These are phyloP conservation scores for Aspergillus alliaceus DNA, from an alignment of 2,329 filamentous ascomycete genomes.

Conservation along the genomic window DNA sequence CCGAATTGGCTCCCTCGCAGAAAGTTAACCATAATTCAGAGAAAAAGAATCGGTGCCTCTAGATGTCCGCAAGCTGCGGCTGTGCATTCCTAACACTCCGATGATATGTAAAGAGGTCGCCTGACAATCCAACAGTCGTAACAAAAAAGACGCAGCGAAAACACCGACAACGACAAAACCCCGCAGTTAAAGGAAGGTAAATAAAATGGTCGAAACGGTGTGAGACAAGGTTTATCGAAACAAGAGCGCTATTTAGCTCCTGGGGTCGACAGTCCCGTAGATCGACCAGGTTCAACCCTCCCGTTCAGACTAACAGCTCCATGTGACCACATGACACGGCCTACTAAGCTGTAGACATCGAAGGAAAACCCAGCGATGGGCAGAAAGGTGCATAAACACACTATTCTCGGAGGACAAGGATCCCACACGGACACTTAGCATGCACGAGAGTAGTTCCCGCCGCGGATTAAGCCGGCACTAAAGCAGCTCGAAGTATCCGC, in stretches of 20 bases:
- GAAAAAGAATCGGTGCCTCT: too few species aligned
- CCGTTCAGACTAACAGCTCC: too few species aligned
- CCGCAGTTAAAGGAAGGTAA: neutral
- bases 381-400: neutral
- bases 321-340: neutral
- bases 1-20: too few species aligned
- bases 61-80: neutral
- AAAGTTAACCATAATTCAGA: neutral
- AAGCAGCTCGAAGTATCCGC: neutral
- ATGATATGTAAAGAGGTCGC: neutral
- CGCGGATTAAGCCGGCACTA: conserved; percentile 7
- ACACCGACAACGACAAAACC: neutral
- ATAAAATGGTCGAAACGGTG: neutral
- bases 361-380: neutral
- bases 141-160: neutral
- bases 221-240: neutral
- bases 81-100: neutral
- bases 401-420: neutral
- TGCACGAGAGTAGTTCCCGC: neutral
- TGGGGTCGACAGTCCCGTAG: neutral
- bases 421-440: neutral
- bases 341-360: neutral
- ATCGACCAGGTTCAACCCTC: neutral
- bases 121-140: neutral
- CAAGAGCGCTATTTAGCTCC: neutral